Percentiles rank a stretch among this genome's conserved stretches.
These are phyloP conservation scores for Irpex rosettiformis DNA, from an alignment of 1,284 basidiomycete genomes.

Conservation along the genomic window DNA sequence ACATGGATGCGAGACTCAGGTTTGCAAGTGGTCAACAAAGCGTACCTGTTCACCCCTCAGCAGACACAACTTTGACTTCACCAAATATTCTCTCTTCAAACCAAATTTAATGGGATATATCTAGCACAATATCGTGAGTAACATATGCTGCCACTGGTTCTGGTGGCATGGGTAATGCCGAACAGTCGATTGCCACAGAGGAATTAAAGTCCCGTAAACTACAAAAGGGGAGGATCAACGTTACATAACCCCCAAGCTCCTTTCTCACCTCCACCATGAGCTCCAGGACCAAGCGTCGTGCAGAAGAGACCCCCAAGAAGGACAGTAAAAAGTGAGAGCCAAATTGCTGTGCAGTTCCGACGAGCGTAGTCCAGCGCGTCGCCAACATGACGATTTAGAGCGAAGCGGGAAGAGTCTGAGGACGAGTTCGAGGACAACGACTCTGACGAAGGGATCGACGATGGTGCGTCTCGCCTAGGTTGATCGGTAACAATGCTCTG, in stretches of 20 bases:
- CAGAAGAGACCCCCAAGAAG: conserved; percentile 26
- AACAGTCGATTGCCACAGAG: not conserved
- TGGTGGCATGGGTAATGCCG: not conserved
- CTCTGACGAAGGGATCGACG: conserved; percentile 28
- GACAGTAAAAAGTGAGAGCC: conserved; percentile 30
- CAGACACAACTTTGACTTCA: no score
- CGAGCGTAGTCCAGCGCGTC: conserved; percentile 3
- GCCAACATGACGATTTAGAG: conserved; percentile 20
- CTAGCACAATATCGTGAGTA: not conserved
- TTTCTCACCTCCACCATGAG: conserved; percentile 22
- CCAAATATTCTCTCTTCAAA: no score
- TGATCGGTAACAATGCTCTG: no score
- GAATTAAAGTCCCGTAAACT: not conserved
- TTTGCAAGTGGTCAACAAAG: no score
- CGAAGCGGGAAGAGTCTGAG: conserved; percentile 29
- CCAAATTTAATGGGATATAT: no score
- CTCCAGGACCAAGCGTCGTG: conserved; percentile 29
- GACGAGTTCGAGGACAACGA: conserved; percentile 26
- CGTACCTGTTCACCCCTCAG: no score
- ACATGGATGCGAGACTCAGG: no score
- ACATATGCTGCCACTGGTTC: not conserved
- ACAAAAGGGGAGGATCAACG: conserved; percentile 10
- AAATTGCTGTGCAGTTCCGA: not conserved
- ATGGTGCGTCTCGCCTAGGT: no score
- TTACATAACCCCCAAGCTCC: conserved; percentile 9